A percentile compares a stretch with the other conserved stretches of the same genome.
phyloP scores from a whole-genome alignment of 1,284 basidiomycete species.

The Erythrobasidium hasegawianum region DNA sequence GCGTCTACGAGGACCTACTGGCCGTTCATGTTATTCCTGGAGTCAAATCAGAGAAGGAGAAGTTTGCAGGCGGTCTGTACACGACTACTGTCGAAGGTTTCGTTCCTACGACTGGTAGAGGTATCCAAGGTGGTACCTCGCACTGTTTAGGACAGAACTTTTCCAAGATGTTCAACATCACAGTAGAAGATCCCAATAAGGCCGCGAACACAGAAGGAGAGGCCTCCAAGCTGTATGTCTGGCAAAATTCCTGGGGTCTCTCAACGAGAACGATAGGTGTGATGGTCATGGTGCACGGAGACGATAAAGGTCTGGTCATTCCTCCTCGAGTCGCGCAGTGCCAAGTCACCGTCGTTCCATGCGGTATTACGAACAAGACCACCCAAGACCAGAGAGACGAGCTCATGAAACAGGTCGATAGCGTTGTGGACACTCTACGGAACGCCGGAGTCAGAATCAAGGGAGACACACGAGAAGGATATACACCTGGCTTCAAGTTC shows the following conservation, averaged over 20 bases:
- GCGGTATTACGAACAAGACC: conserved; percentile 80
- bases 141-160: conserved; percentile 99
- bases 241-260: conserved; percentile 99
- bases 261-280: conserved; percentile 95
- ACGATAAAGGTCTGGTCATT: conserved; percentile 93
- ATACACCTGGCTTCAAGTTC: conserved; percentile 98
- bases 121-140: conserved; percentile 96
- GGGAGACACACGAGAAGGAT: conserved; percentile 88
- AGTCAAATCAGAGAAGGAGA: conserved; percentile 98
- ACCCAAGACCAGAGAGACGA: conserved; percentile 60
- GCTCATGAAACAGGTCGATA: conserved; percentile 74
- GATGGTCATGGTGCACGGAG: conserved; percentile 99
- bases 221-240: conserved; percentile 67
- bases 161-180: conserved; percentile 97
- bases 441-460: conserved; percentile 71
- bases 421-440: conserved; percentile 56
- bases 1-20: conserved; percentile 94
- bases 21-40: conserved; percentile 96
- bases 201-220: conserved; percentile 58
- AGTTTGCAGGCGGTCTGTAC: conserved; percentile 96
- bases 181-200: conserved; percentile 82
- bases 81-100: conserved; percentile 98
- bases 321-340: conserved; percentile 90
- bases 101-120: conserved; percentile 92
- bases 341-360: conserved; percentile 89